Percentiles rank a stretch among this genome's conserved stretches.
Evolutionary conservation across 495 filamentous ascomycete species (phyloP).

Genomic region (Aspergillus steynii): DNA sequence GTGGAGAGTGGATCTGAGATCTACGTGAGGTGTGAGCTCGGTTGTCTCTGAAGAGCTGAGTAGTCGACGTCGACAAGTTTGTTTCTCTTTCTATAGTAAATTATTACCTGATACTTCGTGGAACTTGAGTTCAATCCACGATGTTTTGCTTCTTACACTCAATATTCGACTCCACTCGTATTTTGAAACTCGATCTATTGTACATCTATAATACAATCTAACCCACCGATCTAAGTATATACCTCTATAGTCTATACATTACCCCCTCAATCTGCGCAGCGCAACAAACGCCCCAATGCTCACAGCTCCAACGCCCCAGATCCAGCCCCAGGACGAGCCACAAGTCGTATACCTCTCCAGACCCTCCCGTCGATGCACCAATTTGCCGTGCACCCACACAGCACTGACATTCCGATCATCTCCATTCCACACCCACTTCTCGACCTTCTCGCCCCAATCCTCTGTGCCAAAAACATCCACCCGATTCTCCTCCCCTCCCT

Average conservation of each 20-base stretch:
- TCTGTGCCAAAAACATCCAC: slow-evolving; percentile 91
- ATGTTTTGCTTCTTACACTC: no score
- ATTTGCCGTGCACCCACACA: slow-evolving; percentile 78
- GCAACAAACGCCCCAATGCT: slow-evolving; percentile 13
- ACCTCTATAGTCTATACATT: slow-evolving; percentile 1
- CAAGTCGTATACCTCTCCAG: neutral
- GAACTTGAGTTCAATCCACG: no score
- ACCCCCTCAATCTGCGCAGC: slow-evolving; percentile 10
- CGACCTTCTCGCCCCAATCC: slow-evolving; percentile 69
- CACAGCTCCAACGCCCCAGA: slow-evolving; percentile 3
- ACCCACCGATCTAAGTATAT: neutral
- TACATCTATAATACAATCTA: no score
- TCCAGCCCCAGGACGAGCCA: slow-evolving; percentile 3
- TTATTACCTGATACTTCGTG: no score
- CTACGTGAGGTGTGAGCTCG: neutral
- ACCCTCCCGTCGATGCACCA: slow-evolving; percentile 60
- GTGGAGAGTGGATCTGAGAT: neutral
- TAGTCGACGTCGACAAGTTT: no score
- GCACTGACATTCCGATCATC: slow-evolving; percentile 78
- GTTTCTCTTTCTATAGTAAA: slow-evolving; percentile 4
- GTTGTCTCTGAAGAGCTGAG: neutral
- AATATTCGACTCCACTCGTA: no score
- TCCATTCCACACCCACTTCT: slow-evolving; percentile 88
- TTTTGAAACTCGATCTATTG: no score
- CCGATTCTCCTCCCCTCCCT: neutral